These are phyloP conservation scores for Phytophthora lateralis DNA, from an alignment of 352 stramenopile species.

Conservation along the genomic window DNA sequence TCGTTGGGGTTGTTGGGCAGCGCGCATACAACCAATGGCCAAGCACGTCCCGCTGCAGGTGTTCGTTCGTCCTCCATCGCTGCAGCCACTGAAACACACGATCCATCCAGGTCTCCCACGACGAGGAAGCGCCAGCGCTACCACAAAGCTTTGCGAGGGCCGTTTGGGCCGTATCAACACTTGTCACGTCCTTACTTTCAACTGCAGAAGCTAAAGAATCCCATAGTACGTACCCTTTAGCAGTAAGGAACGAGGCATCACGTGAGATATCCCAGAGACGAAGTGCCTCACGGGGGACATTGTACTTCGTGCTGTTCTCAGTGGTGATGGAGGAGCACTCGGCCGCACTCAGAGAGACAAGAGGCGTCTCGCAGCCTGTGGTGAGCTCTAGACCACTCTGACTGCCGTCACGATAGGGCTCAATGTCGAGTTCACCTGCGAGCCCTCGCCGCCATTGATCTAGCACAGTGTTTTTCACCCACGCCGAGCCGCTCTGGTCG, in stretches of 20 bases:
- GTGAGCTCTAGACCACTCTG: constrained; percentile 63
- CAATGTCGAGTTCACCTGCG: constrained; percentile 51
- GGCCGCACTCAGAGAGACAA: constrained; percentile 13
- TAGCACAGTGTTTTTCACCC: constrained; percentile 51
- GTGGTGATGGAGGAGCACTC: constrained; percentile 40
- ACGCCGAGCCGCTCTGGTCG: constrained; percentile 20
- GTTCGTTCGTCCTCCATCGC: constrained; percentile 55
- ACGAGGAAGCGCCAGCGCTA: constrained; percentile 19
- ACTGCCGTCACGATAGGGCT: constrained; percentile 56
- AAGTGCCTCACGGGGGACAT: constrained; percentile 48
- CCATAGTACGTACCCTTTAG: constrained; percentile 51
- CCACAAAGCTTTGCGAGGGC: constrained; percentile 35
- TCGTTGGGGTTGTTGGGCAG: constrained; percentile 45
- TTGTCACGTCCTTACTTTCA: constrained; percentile 12
- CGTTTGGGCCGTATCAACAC: constrained; percentile 17
- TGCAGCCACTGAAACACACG: constrained; percentile 57
- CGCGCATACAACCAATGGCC: constrained; percentile 69
- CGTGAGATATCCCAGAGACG: constrained; percentile 49
- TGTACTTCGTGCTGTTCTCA: constrained; percentile 44
- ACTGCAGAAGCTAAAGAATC: constrained; percentile 32
- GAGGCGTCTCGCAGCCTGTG: constrained; percentile 34
- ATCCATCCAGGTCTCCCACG: constrained; percentile 69
- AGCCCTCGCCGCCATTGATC: constrained; percentile 71
- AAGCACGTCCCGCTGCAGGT: constrained; percentile 60
- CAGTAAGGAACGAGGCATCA: constrained; percentile 48